Conservation (phyloP, 306 rosid species). For the Vicia villosa region DNA sequence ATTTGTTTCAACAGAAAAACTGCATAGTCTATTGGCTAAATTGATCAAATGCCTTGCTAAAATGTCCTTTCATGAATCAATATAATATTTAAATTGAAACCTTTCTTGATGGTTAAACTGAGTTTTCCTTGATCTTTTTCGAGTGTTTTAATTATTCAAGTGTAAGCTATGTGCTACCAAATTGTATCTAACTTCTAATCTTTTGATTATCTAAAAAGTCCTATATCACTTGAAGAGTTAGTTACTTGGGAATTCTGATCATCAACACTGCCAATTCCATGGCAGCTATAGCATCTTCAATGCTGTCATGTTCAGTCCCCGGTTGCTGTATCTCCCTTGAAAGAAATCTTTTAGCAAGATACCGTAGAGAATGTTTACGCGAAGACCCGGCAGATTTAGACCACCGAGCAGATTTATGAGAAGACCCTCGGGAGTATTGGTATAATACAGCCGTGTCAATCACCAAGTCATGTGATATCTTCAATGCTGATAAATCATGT, state of each 20-base stretch:
- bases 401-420: conserved; percentile 30
- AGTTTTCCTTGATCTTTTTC: no score
- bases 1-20: no score
- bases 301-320: conserved; percentile 86
- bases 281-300: conserved; percentile 92
- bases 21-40: no score
- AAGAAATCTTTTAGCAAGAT: conserved; percentile 76
- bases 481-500: conserved; percentile 86
- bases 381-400: no score
- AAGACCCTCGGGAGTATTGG: conserved; percentile 65
- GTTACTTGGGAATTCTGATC: conserved; percentile 66
- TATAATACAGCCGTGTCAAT: conserved; percentile 89
- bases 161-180: no score
- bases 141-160: no score
- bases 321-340: conserved; percentile 88
- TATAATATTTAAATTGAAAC: no score
- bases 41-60: no score
- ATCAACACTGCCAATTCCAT: conserved; percentile 84
- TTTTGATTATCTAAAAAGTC: no score
- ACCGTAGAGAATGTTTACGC: conserved; percentile 72
- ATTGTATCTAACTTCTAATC: no score
- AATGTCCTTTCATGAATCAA: no score
- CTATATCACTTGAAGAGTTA: conserved; percentile 12
- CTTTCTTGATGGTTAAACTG: no score
- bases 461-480: conserved; percentile 69